Evolutionary conservation across 2,329 filamentous ascomycete genomes (phyloP), one percentile per base, ranked within the genome.

Genomic region (Penicillium sp.): DNA sequence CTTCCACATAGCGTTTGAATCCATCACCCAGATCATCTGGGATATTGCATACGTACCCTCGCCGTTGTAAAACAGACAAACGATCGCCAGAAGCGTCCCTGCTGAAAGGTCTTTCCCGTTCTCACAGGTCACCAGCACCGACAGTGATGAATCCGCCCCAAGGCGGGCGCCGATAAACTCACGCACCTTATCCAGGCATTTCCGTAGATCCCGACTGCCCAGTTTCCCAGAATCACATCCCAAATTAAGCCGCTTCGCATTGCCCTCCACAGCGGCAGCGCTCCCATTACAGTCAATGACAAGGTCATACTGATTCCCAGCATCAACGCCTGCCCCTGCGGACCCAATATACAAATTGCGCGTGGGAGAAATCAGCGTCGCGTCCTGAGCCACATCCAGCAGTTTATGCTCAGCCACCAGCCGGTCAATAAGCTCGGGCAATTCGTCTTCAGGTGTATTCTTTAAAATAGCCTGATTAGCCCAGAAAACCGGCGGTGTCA

Each of bases 401-500:
- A 59, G 56, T 30, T 65, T 59, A 31, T 72, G 59, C 35, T 68
- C 63, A 37, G 63, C 60, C 30, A 79, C 63, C 33, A 85, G 63
- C 28, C 68, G 58, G n/a, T 67, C 67, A 51, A 87, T 85, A 6
- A 84, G 53, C 11, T 61, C 67, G 0, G 81, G 79, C 6, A 88
- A 73, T 2, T 91, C 84, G 10, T 84, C 81, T 66, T 97, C 92
- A 0, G 82, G 67, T 0, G 87, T 82, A 0, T 72, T 72, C 19
- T 95, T 76, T 11, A 97, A 77, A 6, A 68, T 37, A 0, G 83
- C 77, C 40, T 77, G 78, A 63, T 96, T 79, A 2, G 73, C 73
- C 94, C 94, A 99, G 74, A 96, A 99, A 0, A 93, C 60, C 0
- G 77, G 71, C 0, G 93, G 85, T 0, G 89, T 94, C 16, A 97